phyloP scores from a whole-genome alignment of 192 early-diverging fungal genomes.

The Podila clonocystis region DNA sequence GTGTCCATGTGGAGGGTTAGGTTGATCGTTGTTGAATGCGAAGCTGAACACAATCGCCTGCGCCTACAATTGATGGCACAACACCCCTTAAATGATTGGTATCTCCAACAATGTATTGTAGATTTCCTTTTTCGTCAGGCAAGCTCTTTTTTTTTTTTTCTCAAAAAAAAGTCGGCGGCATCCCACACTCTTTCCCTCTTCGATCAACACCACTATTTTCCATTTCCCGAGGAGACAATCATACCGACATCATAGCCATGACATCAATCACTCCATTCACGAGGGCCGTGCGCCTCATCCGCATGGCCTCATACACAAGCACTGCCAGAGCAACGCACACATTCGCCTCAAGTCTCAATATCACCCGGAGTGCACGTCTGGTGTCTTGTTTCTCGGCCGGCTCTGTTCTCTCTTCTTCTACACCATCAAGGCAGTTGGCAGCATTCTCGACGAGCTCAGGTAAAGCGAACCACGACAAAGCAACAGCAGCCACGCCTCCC shows the following conservation, averaged over 20 bases:
- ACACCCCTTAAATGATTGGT: too few relatives aligned
- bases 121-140: too few relatives aligned
- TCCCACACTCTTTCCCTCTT: not conserved
- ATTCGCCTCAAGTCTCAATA: not conserved
- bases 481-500: not conserved
- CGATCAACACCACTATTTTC: not conserved
- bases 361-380: not conserved
- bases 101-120: too few relatives aligned
- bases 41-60: not conserved
- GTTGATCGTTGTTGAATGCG: not conserved
- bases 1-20: slow-evolving; percentile 17
- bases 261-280: not conserved
- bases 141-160: too few relatives aligned
- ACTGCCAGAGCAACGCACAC: not conserved
- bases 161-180: too few relatives aligned
- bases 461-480: slow-evolving; percentile 8
- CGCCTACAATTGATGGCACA: not conserved
- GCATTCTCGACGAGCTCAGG: slow-evolving; percentile 27
- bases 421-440: slow-evolving; percentile 1
- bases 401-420: not conserved
- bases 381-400: not conserved
- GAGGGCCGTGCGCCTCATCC: not conserved
- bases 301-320: not conserved
- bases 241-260: not conserved
- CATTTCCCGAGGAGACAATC: not conserved